phyloP scores from a whole-genome alignment of 192 early-diverging fungal species.

The Coemansia sp. region DNA sequence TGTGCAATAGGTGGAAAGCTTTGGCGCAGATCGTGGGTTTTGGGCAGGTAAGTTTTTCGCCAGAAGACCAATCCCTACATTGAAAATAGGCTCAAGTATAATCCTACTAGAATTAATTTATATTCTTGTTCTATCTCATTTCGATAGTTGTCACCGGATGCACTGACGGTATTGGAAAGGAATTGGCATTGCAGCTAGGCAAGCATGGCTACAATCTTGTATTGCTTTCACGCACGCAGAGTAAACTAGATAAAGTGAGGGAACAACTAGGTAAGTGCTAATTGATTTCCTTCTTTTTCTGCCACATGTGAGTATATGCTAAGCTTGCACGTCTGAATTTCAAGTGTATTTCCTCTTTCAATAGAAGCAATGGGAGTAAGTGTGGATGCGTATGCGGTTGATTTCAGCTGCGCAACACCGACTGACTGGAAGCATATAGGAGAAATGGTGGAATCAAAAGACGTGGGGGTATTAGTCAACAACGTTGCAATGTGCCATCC shows the following conservation, averaged over 20 bases:
- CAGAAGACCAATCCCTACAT: not conserved
- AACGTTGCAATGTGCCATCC: conserved; percentile 94
- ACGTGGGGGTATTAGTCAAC: conserved; percentile 71
- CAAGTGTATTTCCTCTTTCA: too few relatives aligned
- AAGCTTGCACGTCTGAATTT: too few relatives aligned
- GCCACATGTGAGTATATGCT: too few relatives aligned
- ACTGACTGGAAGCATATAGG: conserved; percentile 31
- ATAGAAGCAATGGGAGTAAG: conserved; percentile 33
- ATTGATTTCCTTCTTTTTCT: not conserved
- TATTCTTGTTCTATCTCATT: too few relatives aligned
- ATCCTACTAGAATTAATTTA: too few relatives aligned
- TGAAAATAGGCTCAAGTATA: not conserved
- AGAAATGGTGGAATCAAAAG: conserved; percentile 34
- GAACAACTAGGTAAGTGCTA: conserved; percentile 60
- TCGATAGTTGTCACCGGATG: conserved; percentile 85
- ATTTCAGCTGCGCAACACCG: conserved; percentile 36
- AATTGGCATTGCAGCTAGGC: conserved; percentile 88
- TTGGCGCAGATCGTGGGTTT: conserved; percentile 49
- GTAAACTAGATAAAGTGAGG: conserved; percentile 75
- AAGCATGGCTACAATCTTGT: conserved; percentile 80
- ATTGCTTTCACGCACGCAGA: conserved; percentile 77
- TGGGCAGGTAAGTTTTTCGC: conserved; percentile 54
- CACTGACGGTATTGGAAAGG: conserved; percentile 94
- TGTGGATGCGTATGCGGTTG: conserved; percentile 38
- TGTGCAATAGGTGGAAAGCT: conserved; percentile 33